Conservation (phyloP, 2,329 filamentous ascomycete species). For the Neofusicoccum ribis region DNA sequence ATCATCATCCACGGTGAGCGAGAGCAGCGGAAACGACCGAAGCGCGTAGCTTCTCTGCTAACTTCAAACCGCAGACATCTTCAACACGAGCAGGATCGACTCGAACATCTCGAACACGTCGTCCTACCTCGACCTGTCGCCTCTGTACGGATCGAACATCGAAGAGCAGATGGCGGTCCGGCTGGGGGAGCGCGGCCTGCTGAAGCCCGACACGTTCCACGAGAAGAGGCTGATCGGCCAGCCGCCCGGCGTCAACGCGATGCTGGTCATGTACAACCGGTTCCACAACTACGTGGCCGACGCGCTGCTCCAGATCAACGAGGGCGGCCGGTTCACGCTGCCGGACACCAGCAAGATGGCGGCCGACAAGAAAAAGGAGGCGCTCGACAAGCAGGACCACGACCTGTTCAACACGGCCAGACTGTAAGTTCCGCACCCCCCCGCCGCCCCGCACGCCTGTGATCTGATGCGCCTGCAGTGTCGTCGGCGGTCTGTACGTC, state of each 20-base stretch:
- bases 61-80: conserved; percentile 37
- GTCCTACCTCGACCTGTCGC: conserved; percentile 51
- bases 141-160: conserved; percentile 44
- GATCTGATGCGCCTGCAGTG: conserved; percentile 17
- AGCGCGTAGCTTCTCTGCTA: neutral
- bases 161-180: conserved; percentile 39
- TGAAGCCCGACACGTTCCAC: conserved; percentile 43
- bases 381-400: conserved; percentile 34
- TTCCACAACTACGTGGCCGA: conserved; percentile 44
- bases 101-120: conserved; percentile 41
- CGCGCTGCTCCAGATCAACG: conserved; percentile 44
- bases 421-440: conserved; percentile 24
- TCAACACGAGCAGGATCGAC: conserved; percentile 41
- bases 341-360: conserved; percentile 20
- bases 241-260: conserved; percentile 37
- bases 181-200: conserved; percentile 38
- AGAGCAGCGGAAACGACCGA: neutral
- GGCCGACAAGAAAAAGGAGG: conserved; percentile 20
- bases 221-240: conserved; percentile 35
- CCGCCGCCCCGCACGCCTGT: no score
- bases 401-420: conserved; percentile 39
- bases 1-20: conserved; percentile 52
- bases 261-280: conserved; percentile 40
- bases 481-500: conserved; percentile 35
- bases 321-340: conserved; percentile 40